Percentiles rank a stretch among this genome's conserved stretches.
These are phyloP conservation scores for Lagenidium giganteum DNA, from an alignment of 352 stramenopile genomes.

Conservation along the genomic window DNA sequence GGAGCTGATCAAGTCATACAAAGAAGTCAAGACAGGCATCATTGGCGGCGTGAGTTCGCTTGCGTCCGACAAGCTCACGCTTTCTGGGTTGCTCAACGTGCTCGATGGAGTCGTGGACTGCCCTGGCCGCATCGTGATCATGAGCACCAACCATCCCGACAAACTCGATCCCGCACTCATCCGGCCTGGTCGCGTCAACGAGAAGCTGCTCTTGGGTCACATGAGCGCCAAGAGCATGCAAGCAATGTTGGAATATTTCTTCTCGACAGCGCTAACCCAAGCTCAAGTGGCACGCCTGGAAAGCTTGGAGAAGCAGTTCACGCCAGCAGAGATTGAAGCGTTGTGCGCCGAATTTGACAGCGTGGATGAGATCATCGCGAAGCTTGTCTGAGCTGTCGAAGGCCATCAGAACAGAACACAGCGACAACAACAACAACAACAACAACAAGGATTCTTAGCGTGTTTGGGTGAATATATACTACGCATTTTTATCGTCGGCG, in stretches of 20 bases:
- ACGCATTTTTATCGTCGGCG: too few relatives aligned
- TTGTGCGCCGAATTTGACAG: slow-evolving; percentile 30
- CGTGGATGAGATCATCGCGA: slow-evolving; percentile 13
- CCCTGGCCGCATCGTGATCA: slow-evolving; percentile 75
- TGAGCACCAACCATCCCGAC: slow-evolving; percentile 85
- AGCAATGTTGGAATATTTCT: slow-evolving; percentile 22
- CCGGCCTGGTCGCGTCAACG: slow-evolving; percentile 57
- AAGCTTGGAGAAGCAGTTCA: slow-evolving; percentile 17
- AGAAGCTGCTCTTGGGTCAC: slow-evolving; percentile 33
- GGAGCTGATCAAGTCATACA: too few relatives aligned
- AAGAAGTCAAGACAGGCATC: too few relatives aligned
- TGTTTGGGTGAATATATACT: too few relatives aligned
- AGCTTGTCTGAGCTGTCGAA: too few relatives aligned
- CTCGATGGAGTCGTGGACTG: slow-evolving; percentile 72
- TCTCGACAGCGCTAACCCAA: not conserved
- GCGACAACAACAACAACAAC: too few relatives aligned
- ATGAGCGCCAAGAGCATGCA: slow-evolving; percentile 10
- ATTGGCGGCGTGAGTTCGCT: not conserved
- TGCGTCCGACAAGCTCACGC: slow-evolving; percentile 22
- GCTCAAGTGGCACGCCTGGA: too few relatives aligned
- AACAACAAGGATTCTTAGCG: too few relatives aligned
- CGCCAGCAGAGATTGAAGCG: slow-evolving; percentile 27
- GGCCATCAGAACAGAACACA: too few relatives aligned
- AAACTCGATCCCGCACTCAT: slow-evolving; percentile 73
- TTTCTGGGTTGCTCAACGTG: slow-evolving; percentile 54